Base-by-base conservation (phyloP, 2,329 filamentous ascomycete species). In the Bipolaris bicolor region DNA sequence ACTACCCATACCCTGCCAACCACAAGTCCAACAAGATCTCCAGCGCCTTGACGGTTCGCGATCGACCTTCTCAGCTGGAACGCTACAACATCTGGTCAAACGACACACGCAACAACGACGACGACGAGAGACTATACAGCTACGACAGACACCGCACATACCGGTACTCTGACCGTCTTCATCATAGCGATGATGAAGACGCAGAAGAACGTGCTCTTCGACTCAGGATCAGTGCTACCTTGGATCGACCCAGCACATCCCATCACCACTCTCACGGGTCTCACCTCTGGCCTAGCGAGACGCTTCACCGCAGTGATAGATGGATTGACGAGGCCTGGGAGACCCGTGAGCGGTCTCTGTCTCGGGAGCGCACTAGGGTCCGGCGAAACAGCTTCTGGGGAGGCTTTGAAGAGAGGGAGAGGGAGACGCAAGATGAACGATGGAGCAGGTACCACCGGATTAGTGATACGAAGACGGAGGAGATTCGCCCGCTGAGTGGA, bases 31-130 rank as follows among this genome's bases (percentile, higher is more conserved):
- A 46, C 36, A 61, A 52, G 10, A 52, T 57, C 61, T 72, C 67
- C 7, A 69, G 67, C 40, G 64, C 70, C 48, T 61, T 73, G 10
- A 68, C 68, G 39, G 57, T 69, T 39, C 70, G 66, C 52, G 40
- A 63, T 46, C 63, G 67, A 33, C 68, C 72, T 46, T 64, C 61
- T 47, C 64, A 67, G 46, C 61, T 73, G 16, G 69, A 74, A 55
- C 72, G 72, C 50, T 75, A 71, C 64, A 72, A 72, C 55, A 61
- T 75, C 61, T 72, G 68, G 66, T 66, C 62, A 16, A 60, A 62
- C 44, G 54, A 57, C 7, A 43, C 57, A 22, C 54, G 53, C 18
- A 48, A 45, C 13, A 52, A 52, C 2, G 44, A 52, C n/a, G 61
- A 62, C 22, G 40, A 52, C 2, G 39, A 62, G n/a, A 49, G 31